Percentiles rank a stretch among this genome's conserved stretches.
Evolutionary conservation across 441 rosid species (phyloP).

Genomic region (Gossypium trilobum): DNA sequence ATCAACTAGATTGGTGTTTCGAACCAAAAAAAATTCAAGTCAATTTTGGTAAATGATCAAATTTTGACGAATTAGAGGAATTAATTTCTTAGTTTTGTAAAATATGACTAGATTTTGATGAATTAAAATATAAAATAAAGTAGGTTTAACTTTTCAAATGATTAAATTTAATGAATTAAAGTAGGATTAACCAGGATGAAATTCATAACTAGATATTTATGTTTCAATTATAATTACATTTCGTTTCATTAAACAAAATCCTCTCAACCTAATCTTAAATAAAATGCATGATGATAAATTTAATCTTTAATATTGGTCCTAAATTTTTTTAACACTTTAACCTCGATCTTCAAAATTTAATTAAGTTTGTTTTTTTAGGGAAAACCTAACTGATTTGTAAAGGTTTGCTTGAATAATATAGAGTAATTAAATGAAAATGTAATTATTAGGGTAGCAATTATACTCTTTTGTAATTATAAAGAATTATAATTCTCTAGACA

Average conservation of each 20-base stretch:
- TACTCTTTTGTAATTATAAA: too few relatives aligned
- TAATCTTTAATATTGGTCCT: too few relatives aligned
- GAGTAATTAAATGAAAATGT: too few relatives aligned
- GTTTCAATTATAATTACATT: neutral
- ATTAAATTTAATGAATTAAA: neutral
- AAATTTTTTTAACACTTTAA: too few relatives aligned
- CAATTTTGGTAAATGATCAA: neutral
- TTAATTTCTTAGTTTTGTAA: neutral
- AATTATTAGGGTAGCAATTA: too few relatives aligned
- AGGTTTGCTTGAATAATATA: too few relatives aligned
- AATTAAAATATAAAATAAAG: neutral
- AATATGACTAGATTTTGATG: neutral
- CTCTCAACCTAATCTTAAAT: neutral
- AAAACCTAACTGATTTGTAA: too few relatives aligned
- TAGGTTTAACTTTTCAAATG: neutral
- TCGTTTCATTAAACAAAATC: neutral
- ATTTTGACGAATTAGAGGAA: neutral
- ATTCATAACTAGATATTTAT: neutral
- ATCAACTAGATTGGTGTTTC: neutral
- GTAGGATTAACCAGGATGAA: neutral
- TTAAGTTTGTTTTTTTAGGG: too few relatives aligned
- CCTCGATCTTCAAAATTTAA: too few relatives aligned
- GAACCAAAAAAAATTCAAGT: neutral
- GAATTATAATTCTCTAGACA: too few relatives aligned
- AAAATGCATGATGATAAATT: neutral